Conservation (phyloP, 805 yeast species). For the Candida maesae region DNA sequence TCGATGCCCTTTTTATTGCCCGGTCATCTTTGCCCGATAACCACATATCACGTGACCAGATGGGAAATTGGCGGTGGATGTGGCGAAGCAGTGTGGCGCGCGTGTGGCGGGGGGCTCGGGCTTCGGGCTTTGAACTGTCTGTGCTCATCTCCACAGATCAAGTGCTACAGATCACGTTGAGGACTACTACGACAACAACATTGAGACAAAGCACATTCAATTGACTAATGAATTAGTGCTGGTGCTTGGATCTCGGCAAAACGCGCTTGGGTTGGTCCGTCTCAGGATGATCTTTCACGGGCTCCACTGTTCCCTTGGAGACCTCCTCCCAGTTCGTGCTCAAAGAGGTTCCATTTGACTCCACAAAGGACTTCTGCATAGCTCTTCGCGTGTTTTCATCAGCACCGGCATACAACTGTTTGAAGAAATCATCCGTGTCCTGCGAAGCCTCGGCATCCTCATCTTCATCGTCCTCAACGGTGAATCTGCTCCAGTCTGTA, state of each 20-base stretch:
- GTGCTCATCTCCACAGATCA: too few species aligned
- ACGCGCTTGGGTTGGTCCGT: too few species aligned
- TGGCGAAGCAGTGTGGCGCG: not conserved
- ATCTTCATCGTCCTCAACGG: slow-evolving; percentile 40
- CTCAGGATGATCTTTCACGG: not conserved
- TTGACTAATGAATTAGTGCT: too few species aligned
- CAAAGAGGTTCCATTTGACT: slow-evolving; percentile 89
- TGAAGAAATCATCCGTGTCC: slow-evolving; percentile 67
- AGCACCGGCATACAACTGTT: slow-evolving; percentile 66
- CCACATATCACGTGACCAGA: slow-evolving; percentile 1
- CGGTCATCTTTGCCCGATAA: too few species aligned
- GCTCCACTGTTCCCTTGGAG: slow-evolving; percentile 46
- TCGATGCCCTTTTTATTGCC: too few species aligned
- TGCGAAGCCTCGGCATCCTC: slow-evolving; percentile 43
- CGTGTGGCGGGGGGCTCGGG: not conserved
- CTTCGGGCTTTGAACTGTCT: too few species aligned
- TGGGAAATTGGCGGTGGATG: not conserved
- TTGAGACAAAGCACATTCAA: too few species aligned
- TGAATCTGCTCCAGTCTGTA: slow-evolving; percentile 67
- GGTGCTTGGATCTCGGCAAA: too few species aligned
- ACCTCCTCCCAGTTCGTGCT: slow-evolving; percentile 96
- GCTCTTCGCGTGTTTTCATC: slow-evolving; percentile 89
- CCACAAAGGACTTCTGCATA: slow-evolving; percentile 94
- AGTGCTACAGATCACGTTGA: too few species aligned
- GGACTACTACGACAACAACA: too few species aligned